phyloP scores from a whole-genome alignment of 2,329 filamentous ascomycete genomes.

The Aspergillus quadrilineatus region DNA sequence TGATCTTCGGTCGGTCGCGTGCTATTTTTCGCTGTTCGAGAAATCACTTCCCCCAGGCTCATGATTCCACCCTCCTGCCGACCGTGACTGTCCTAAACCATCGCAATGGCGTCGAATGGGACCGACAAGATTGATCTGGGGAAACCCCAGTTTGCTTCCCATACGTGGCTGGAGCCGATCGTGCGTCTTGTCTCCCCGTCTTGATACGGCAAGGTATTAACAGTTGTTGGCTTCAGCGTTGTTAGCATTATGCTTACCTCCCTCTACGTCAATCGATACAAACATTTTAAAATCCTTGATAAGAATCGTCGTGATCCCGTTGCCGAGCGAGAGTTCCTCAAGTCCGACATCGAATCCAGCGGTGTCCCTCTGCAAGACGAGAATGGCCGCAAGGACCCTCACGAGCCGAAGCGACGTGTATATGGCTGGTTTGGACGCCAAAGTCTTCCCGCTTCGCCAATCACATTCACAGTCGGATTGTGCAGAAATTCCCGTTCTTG shows the following conservation, averaged over 20 bases:
- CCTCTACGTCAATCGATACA: conserved; percentile 50
- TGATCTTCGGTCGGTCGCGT: not conserved
- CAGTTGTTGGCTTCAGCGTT: conserved; percentile 38
- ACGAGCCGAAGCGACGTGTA: conserved; percentile 28
- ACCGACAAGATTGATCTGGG: conserved; percentile 29
- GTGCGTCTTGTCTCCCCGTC: conserved; percentile 23
- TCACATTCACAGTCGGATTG: conserved; percentile 60
- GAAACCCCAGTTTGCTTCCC: conserved; percentile 24
- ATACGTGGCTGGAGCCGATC: conserved; percentile 37
- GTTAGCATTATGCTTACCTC: conserved; percentile 51
- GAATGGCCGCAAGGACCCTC: conserved; percentile 28
- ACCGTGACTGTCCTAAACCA: not conserved
- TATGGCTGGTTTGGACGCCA: conserved; percentile 54
- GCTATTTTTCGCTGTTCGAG: not conserved
- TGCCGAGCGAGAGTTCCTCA: conserved; percentile 5
- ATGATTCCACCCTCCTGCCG: not conserved
- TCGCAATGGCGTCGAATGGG: not conserved
- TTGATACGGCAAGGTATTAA: not conserved
- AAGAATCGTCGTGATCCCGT: conserved; percentile 14
- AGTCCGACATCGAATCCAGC: conserved; percentile 9
- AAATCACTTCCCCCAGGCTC: not conserved
- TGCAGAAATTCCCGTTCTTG: conserved; percentile 68
- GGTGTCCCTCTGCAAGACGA: conserved; percentile 7
- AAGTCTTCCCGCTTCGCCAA: conserved; percentile 62
- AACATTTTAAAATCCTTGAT: conserved; percentile 45